phyloP scores from a whole-genome alignment of 345 rosid genomes.

The Gossypium sturtianum region DNA sequence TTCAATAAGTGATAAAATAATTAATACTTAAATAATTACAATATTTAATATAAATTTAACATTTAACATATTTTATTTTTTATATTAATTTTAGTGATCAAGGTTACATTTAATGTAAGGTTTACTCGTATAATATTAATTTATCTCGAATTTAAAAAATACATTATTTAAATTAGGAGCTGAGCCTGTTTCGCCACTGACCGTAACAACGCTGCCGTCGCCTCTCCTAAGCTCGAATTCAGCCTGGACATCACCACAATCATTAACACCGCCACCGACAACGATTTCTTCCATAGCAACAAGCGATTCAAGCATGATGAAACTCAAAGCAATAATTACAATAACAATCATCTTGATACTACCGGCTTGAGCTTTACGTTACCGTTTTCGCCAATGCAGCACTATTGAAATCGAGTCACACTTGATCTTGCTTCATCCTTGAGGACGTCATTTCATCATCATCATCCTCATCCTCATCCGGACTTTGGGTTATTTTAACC shows the following conservation, averaged over 20 bases:
- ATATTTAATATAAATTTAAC: too few relatives aligned
- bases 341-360: conserved; percentile 15
- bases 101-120: too few relatives aligned
- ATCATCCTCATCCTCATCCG: conserved; percentile 20
- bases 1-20: too few relatives aligned
- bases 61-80: too few relatives aligned
- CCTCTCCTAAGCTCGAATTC: conserved; percentile 37
- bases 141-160: too few relatives aligned
- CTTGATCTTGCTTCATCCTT: conserved; percentile 12
- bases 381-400: not conserved
- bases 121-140: too few relatives aligned
- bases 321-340: too few relatives aligned
- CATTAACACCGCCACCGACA: not conserved
- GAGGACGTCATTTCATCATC: conserved; percentile 8
- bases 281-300: conserved; percentile 31
- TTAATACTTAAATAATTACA: too few relatives aligned
- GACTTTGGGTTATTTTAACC: conserved; percentile 22
- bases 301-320: conserved; percentile 22
- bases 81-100: too few relatives aligned
- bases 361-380: conserved; percentile 25
- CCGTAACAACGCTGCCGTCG: not conserved
- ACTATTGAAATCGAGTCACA: conserved; percentile 11
- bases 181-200: too few relatives aligned
- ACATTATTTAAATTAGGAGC: too few relatives aligned
- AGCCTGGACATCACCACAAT: not conserved